Evolutionary conservation across 305 asterid species (phyloP), one percentile per base, ranked within the genome.

Genomic region (Fraxinus baroniana): DNA sequence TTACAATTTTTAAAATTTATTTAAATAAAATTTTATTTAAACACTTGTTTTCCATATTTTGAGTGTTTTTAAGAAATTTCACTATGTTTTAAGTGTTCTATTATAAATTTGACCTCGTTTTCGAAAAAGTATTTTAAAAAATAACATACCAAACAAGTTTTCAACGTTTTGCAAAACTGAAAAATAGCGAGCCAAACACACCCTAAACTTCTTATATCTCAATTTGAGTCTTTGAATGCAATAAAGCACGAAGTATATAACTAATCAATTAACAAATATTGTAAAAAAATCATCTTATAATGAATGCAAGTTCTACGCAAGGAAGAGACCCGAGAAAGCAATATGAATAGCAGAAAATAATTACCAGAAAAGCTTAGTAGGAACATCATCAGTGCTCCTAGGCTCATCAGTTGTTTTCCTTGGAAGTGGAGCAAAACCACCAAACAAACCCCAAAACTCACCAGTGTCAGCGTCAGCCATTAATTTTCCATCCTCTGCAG

Each of bases 351-450:
- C 81, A 62, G 32, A 84, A 78, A 72, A 33, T 30, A 62, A 64
- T 79, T 89, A 91, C 98, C 96, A 84, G 91, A 85, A 93, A 79
- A 94, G 89, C 88, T 91, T 93, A 71, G 89, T 66, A 72, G 89
- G 82, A 83, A 36, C 86, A 81, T 68, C 78, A 78, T 87, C 84
- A 44, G 77, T 81, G 82, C 80, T 83, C 84, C 86, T 84, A 82
- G 82, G 18, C 30, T 87, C 87, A 78, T 87, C 89, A 8, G 84
- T 39, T 32, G 89, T 37, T 86, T 90, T 93, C 90, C 90, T 90
- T 5, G 98, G 96, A 81, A 95, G 95, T 72, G 98, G 98, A 84
- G 98, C 98, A 90, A 92, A 95, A 57, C 98, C 98, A 85, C 98
- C 98, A 89, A 95, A 95, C 82, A 95, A 86, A 86, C 94, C 92